Conservation (phyloP, 306 rosid genomes). For the Quercus parvula region DNA sequence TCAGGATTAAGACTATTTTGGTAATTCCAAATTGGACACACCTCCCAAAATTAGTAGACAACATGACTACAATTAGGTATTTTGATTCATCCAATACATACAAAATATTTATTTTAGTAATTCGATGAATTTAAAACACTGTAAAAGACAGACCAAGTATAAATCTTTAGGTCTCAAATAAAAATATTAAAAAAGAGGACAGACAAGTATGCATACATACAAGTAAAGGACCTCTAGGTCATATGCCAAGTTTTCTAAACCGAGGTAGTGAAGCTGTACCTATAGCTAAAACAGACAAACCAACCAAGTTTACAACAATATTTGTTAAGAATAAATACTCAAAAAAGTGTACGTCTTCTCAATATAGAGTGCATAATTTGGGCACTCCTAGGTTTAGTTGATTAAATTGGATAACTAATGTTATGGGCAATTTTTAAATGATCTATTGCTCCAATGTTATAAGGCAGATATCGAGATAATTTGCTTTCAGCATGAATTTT, state of each 20-base stretch:
- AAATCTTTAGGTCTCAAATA: constrained; percentile 10
- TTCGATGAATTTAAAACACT: constrained; percentile 42
- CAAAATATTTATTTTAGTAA: constrained; percentile 44
- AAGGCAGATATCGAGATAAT: neutral
- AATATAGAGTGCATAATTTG: neutral
- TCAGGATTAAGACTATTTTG: constrained; percentile 27
- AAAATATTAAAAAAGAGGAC: constrained; percentile 16
- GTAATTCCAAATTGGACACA: constrained; percentile 46
- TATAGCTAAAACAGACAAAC: constrained; percentile 23
- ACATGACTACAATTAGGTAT: constrained; percentile 64
- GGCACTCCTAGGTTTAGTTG: neutral
- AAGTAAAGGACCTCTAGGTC: constrained; percentile 36
- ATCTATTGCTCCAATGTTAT: neutral
- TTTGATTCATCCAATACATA: constrained; percentile 61
- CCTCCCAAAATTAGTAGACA: constrained; percentile 58
- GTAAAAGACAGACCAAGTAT: constrained; percentile 30
- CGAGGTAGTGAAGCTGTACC: constrained; percentile 35
- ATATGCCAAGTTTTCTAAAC: constrained; percentile 41
- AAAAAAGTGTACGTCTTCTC: neutral
- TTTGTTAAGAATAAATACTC: neutral
- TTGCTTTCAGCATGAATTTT: neutral
- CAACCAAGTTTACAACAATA: constrained; percentile 12
- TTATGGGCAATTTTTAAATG: neutral
- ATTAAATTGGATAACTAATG: neutral
- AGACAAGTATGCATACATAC: constrained; percentile 34